Base-by-base conservation (phyloP, 176 grass and related monocot genomes). In the Tillandsia leiboldiana region DNA sequence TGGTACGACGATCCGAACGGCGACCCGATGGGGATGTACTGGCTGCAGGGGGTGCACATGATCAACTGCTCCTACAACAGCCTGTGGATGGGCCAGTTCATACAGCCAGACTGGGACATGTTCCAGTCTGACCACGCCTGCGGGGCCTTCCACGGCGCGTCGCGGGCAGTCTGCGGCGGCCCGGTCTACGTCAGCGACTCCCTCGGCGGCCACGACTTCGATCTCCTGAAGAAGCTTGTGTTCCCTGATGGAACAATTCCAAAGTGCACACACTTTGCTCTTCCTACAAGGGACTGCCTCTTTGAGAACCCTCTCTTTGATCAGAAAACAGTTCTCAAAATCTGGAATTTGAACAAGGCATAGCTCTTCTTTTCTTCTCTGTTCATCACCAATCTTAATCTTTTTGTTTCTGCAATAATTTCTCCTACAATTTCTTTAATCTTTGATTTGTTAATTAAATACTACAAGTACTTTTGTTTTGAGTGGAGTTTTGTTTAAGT, bases 51-150 rank as follows among this genome's bases (percentile, higher is more conserved):
- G 8, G 74, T 53, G 0, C 74, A 77, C 42, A 77, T 77, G 74
- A 49, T 77, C 17, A 77, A 69, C 17, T 68, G 66, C 20, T 42
- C 74, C 4, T 77, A 58, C 51, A 77, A 77, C 65, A 69, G 74
- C 65, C 33, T 77, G 18, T 77, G 65, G 74, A 77, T 77, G 74
- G 74, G 74, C 9, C 29, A 69, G 51, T 58, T 77, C 27, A 69
- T 77, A 11, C 74, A 68, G 51, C 74, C 65, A 15, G 74, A 77
- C 9, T 77, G 74, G 74, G 74, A 77, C 74, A 77, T 77, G 65
- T 77, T 59, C 20, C 54, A 59, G 54, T 22, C 54, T 20, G 54
- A 59, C 48, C 65, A 67, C 48, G 65, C 29, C 8, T 67, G 29
- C 8, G 65, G 28, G 12, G n/a, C 15, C 15, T 66, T 66, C 65